Conservation (phyloP, 2,329 filamentous ascomycete genomes). For the Achaetomium macrosporum region DNA sequence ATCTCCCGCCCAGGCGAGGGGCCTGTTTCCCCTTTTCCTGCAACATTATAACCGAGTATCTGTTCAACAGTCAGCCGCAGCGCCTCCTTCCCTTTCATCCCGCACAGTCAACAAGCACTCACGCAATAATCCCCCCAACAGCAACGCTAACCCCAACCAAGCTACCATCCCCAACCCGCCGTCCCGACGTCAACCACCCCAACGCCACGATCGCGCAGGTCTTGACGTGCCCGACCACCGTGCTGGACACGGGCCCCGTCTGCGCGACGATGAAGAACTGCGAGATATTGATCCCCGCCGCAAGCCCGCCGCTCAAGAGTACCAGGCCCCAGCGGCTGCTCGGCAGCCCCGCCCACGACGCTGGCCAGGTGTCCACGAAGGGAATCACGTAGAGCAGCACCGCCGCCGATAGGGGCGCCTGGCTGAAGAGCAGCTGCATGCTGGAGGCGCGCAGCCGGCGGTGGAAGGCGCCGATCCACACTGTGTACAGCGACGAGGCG, state of each 20-base stretch:
- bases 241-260: conserved; percentile 58
- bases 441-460: conserved; percentile 60
- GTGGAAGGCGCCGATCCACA: conserved; percentile 63
- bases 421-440: conserved; percentile 64
- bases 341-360: conserved; percentile 27
- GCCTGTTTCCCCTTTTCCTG: conserved; percentile 20
- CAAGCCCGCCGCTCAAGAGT: conserved; percentile 54
- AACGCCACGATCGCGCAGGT: conserved; percentile 60
- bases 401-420: conserved; percentile 57
- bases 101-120: conserved; percentile 28
- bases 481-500: conserved; percentile 61
- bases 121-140: conserved; percentile 52
- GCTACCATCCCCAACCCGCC: conserved; percentile 51
- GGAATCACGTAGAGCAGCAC: conserved; percentile 61
- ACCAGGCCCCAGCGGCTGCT: conserved; percentile 41
- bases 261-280: conserved; percentile 59
- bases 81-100: background rate
- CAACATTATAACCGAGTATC: conserved; percentile 31
- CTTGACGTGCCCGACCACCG: conserved; percentile 61
- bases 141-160: conserved; percentile 51
- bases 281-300: conserved; percentile 59
- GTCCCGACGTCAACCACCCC: conserved; percentile 53
- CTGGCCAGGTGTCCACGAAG: conserved; percentile 57
- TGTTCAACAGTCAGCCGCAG: conserved; percentile 6
- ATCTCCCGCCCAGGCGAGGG: background rate